Percentiles rank a stretch among this genome's conserved stretches.
Conservation (phyloP, 208 protist species). For the Leishmania lainsoni region DNA sequence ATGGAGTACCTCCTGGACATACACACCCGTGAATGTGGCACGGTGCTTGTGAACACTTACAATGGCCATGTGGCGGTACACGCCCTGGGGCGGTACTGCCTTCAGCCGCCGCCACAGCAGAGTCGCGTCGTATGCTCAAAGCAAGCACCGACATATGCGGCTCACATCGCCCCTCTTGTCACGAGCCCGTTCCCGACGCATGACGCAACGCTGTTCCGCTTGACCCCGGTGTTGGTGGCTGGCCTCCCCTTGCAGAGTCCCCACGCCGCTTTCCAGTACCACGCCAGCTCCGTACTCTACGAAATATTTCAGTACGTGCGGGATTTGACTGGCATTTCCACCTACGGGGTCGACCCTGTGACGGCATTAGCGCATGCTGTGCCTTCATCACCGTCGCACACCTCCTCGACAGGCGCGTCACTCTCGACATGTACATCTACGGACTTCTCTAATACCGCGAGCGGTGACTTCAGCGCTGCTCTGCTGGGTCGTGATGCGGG, state of each 20-base stretch:
- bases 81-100: constrained; percentile 57
- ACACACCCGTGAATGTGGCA: constrained; percentile 48
- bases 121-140: neutral
- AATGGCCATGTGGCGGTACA: constrained; percentile 78
- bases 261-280: constrained; percentile 60
- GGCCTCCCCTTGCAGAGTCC: constrained; percentile 62
- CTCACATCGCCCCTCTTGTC: constrained; percentile 19
- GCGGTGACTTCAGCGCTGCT: neutral
- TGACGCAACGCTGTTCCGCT: constrained; percentile 72
- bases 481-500: neutral
- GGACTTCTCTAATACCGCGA: neutral
- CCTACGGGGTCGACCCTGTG: constrained; percentile 68
- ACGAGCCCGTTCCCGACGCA: constrained; percentile 61
- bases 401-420: neutral
- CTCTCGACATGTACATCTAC: neutral
- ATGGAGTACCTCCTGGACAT: constrained; percentile 80
- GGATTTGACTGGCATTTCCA: constrained; percentile 65
- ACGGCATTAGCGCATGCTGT: constrained; percentile 27
- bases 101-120: constrained; percentile 39
- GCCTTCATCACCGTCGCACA: neutral
- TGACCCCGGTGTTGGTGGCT: constrained; percentile 57
- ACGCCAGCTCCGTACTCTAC: constrained; percentile 54
- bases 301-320: constrained; percentile 61
- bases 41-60: constrained; percentile 71
- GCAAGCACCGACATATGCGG: neutral